Evolutionary conservation across 805 yeast species (phyloP), one percentile per base, ranked within the genome.

Genomic region (Kodamaea lidongshanica): DNA sequence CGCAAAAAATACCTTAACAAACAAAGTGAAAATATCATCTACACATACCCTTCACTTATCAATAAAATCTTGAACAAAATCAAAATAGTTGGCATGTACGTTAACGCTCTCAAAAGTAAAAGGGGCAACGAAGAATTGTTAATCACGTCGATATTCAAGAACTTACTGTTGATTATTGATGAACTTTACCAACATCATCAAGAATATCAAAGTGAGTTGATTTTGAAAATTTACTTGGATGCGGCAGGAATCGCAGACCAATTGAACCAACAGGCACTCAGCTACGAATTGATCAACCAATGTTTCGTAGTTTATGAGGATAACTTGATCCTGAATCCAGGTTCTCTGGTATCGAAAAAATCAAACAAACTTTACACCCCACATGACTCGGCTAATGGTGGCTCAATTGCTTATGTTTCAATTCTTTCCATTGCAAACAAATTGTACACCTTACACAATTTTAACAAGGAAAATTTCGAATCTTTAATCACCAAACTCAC

Each of bases 201-300:
- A 22, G 54, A 54, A 24, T 41, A 31, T 32, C 46, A 50, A 22
- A 52, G 63, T 3, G 61, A 56, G 23, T 40, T 54, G 11, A 52
- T 65, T 43, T 40, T 81, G 35, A 61, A 71, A 45, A 48, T 78
- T 23, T 72, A 81, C 48, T 60, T 85, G 32, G 66, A 75, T 29
- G 70, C 79, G 21, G 95, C 94, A 0, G 59, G 74, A 10, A 55
- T 84, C 3, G 89, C 96, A 0, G 95, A 92, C 51, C 89, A 83
- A 52, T 62, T 80, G 16, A 61, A 68, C 11, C 61, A 77, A 21
- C 79, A 77, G 35, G 86, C 81, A 37, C 76, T 86, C 17, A 66
- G 89, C 10, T 84, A 84, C 56, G 98, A 92, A 57, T 77, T 86
- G 47, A 85, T 80, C 54, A 88, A 84, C 20, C 94, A 87, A 52